Base-by-base conservation (phyloP, 129 eudicot genomes). In the Ambrosia artemisiifolia region DNA sequence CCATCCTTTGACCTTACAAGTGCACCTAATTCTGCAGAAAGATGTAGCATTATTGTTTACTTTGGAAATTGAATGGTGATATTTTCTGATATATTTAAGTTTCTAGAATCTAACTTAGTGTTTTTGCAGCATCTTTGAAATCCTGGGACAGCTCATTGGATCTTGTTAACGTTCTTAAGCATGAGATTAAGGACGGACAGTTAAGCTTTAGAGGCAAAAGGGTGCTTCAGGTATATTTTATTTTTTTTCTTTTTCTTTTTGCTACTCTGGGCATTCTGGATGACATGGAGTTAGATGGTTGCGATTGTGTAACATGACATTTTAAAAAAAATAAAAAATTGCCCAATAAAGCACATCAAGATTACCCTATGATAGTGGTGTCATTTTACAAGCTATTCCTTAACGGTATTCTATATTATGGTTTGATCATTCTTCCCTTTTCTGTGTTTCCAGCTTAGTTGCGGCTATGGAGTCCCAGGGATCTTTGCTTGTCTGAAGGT, bases 131-230 rank as follows among this genome's bases (percentile, higher is more conserved):
- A 13, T 72, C 78, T 56, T 72, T 82, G 56, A 88, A 88, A 81
- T 79, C 85, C 2, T 81, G 88, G 91, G 96, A 88, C 53, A 86
- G 83, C 83, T 82, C 96, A 8, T 70, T 88, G 65, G 91, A 88
- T 82, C 89, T 88, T 71, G 88, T 88, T 70, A 86, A 88, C 50
- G 73, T 80, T 61, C 89, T 88, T 35, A 88, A 86, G 71, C 87
- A 88, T 40, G 96, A 88, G 77, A 88, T 88, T 69, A 91, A 91
- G 66, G 96, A 88, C 70, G 96, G 89, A 60, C 96, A 86, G 43
- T 73, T 88, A 42, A 88, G 91, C 87, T 88, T 88, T 70, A 79
- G 96, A 79, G 96, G 96, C 61, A 88, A 88, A 86, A 81, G 83
- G 76, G 96, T 88, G 51, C 86, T 88, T 32, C 89, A 88, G 96